phyloP scores from a whole-genome alignment of 805 yeast genomes.

The Zygoascus ofunaensis region DNA sequence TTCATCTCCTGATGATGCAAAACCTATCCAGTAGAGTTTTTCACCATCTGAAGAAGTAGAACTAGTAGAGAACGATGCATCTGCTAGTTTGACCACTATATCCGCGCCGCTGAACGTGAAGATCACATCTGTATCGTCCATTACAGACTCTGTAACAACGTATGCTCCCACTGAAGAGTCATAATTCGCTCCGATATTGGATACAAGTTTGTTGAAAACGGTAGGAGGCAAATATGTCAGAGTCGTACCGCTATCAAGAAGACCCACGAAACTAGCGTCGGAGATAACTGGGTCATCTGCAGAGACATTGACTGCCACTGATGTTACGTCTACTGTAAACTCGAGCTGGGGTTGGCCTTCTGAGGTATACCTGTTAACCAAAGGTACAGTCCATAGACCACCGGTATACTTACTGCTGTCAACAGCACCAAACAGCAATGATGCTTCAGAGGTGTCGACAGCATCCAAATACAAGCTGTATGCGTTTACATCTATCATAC shows the following conservation, averaged over 20 bases:
- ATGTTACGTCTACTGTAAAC: constrained; percentile 15
- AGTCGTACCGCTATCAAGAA: constrained; percentile 53
- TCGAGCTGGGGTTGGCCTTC: constrained; percentile 1
- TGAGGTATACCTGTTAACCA: constrained; percentile 11
- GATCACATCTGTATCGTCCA: constrained; percentile 16
- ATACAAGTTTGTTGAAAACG: constrained; percentile 16
- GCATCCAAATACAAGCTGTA: constrained; percentile 41
- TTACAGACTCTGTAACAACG: constrained; percentile 11
- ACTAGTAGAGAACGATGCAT: constrained; percentile 15
- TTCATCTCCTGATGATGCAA: constrained; percentile 2
- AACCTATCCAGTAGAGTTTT: constrained; percentile 14
- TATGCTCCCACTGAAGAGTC: constrained; percentile 3
- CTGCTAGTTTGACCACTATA: constrained; percentile 21
- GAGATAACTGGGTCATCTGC: constrained; percentile 1
- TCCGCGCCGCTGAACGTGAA: constrained; percentile 19
- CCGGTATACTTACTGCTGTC: constrained; percentile 13
- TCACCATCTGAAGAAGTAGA: constrained; percentile 10
- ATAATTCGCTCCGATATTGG: constrained; percentile 8
- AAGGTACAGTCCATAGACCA: constrained; percentile 25
- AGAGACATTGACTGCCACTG: not conserved
- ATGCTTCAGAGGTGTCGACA: constrained; percentile 27
- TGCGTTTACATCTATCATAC: constrained; percentile 33
- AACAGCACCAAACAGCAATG: constrained; percentile 38
- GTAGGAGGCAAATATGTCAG: constrained; percentile 38
- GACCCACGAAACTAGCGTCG: constrained; percentile 26